Conservation (phyloP, 768 basidiomycete species). For the Naganishia randhawae region DNA sequence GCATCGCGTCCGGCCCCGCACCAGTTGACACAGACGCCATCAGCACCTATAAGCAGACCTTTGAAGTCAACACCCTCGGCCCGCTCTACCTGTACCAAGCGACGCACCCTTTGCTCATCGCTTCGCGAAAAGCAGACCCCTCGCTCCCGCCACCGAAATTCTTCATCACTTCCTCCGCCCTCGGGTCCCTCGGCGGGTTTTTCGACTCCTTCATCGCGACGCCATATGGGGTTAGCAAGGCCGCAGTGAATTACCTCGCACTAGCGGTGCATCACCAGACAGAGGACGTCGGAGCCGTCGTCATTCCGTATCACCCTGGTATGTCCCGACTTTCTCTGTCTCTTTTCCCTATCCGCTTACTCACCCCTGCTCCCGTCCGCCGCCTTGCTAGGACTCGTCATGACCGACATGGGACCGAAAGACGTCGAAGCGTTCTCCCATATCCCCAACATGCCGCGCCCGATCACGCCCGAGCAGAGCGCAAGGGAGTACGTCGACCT, state of each 20-base stretch:
- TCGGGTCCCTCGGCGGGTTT: conserved; percentile 1
- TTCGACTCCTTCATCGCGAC: background rate
- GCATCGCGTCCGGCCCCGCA: background rate
- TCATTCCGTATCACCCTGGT: conserved; percentile 23
- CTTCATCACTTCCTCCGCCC: conserved; percentile 28
- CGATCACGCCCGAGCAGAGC: conserved; percentile 1
- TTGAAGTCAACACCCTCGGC: conserved; percentile 28
- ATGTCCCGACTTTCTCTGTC: background rate
- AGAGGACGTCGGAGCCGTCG: conserved; percentile 10
- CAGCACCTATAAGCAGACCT: background rate
- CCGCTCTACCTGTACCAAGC: conserved; percentile 28
- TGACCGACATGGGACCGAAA: conserved; percentile 21
- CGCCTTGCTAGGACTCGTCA: conserved; percentile 21
- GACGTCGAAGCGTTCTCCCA: background rate
- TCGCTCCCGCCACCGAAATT: conserved; percentile 12
- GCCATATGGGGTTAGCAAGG: conserved; percentile 33
- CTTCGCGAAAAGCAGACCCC: background rate
- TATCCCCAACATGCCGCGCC: background rate
- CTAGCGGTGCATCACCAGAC: conserved; percentile 29
- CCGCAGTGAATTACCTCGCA: conserved; percentile 32
- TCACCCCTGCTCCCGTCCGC: background rate
- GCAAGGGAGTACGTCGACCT: background rate
- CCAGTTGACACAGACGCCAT: background rate
- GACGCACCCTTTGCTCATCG: conserved; percentile 19
- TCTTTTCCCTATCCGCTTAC: background rate